Evolutionary conservation across 2,329 filamentous ascomycete genomes (phyloP).

Genomic region (Coleophoma crateriformis): DNA sequence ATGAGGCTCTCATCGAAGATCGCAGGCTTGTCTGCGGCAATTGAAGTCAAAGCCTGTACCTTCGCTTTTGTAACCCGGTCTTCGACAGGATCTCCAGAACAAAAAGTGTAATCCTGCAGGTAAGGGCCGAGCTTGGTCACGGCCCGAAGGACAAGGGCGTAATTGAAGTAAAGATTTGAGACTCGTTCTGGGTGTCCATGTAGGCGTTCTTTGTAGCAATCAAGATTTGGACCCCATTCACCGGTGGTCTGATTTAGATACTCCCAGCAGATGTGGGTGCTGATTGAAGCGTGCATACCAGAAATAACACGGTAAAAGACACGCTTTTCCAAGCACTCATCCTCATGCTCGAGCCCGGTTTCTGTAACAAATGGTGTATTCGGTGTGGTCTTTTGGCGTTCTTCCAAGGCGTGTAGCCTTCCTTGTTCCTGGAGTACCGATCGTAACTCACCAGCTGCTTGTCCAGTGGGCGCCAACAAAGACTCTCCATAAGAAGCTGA

Average conservation of each 20-base stretch:
- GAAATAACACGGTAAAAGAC: conserved; percentile 95
- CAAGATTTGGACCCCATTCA: conserved; percentile 83
- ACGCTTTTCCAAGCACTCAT: conserved; percentile 96
- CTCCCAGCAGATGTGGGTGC: conserved; percentile 91
- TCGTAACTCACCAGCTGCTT: conserved; percentile 56
- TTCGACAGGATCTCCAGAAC: conserved; percentile 75
- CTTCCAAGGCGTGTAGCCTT: conserved; percentile 55
- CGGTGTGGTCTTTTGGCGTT: conserved; percentile 46
- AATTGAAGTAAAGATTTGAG: conserved; percentile 99
- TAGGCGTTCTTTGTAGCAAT: conserved; percentile 84
- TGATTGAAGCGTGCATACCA: conserved; percentile 98
- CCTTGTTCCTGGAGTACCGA: conserved; percentile 54
- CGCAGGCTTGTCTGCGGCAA: conserved; percentile 62
- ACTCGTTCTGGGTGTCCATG: conserved; percentile 84
- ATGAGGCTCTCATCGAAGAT: conserved; percentile 95
- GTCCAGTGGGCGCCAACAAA: conserved; percentile 16
- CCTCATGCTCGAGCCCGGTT: conserved; percentile 69
- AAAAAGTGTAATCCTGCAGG: conserved; percentile 80
- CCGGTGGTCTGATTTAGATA: conserved; percentile 94
- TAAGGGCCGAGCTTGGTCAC: conserved; percentile 85
- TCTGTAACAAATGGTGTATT: conserved; percentile 55
- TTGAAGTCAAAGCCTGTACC: conserved; percentile 68
- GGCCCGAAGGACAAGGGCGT: conserved; percentile 87
- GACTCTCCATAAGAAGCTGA: conserved; percentile 49
- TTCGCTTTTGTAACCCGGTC: conserved; percentile 76